Conservation (phyloP, 352 stramenopile species). For the Globisporangium spinosum region DNA sequence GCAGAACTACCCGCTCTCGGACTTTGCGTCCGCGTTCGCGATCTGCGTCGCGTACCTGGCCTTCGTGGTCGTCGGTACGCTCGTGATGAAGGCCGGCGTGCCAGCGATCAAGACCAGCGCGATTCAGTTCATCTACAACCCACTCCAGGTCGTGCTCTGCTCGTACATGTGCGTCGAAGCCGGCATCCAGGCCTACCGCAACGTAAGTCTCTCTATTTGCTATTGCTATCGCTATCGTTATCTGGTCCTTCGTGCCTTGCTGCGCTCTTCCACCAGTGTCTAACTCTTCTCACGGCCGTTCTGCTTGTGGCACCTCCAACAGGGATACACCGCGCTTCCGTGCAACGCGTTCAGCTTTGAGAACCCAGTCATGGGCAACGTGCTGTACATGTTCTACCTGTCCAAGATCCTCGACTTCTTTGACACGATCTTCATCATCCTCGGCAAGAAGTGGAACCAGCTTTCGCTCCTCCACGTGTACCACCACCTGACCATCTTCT, state of each 20-base stretch:
- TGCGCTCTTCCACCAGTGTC: not conserved
- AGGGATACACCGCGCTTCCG: slow-evolving; percentile 86
- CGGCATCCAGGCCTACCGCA: slow-evolving; percentile 89
- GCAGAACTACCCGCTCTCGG: slow-evolving; percentile 35
- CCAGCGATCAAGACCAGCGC: slow-evolving; percentile 67
- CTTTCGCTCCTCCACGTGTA: slow-evolving; percentile 98
- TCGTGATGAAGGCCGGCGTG: slow-evolving; percentile 76
- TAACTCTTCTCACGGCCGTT: not conserved
- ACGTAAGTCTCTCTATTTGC: slow-evolving; percentile 30
- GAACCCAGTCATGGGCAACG: slow-evolving; percentile 91
- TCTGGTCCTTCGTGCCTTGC: not conserved
- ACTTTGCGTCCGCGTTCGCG: slow-evolving; percentile 57
- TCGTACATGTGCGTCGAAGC: slow-evolving; percentile 97
- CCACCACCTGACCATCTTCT: slow-evolving; percentile 97
- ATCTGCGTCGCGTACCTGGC: slow-evolving; percentile 58
- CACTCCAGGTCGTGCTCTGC: slow-evolving; percentile 94
- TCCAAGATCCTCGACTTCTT: slow-evolving; percentile 94
- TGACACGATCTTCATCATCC: slow-evolving; percentile 97
- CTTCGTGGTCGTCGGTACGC: slow-evolving; percentile 67
- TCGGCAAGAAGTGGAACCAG: slow-evolving; percentile 97
- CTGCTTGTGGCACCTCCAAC: not conserved
- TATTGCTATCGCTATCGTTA: not conserved
- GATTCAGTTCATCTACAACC: slow-evolving; percentile 97
- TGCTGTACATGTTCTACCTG: slow-evolving; percentile 98
- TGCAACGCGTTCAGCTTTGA: slow-evolving; percentile 90